phyloP scores from a whole-genome alignment of 192 early-diverging fungal species.

The Paraglomus brasilianum region DNA sequence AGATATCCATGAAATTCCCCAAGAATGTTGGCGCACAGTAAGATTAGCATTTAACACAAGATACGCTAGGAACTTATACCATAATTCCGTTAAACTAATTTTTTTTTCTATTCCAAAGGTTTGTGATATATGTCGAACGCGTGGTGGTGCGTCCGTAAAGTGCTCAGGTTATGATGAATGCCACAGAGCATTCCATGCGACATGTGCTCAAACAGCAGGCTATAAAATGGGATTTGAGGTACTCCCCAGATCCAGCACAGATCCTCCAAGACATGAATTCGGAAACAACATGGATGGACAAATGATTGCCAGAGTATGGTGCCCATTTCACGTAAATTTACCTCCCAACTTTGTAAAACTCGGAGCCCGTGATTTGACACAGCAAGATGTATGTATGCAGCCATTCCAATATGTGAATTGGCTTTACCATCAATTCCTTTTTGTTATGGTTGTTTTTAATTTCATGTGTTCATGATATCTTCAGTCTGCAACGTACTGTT shows the following conservation, averaged over 20 bases:
- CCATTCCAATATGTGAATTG: too few relatives aligned
- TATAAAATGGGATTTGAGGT: conserved; percentile 49
- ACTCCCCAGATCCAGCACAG: conserved; percentile 35
- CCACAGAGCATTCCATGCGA: conserved; percentile 45
- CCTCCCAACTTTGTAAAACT: background rate
- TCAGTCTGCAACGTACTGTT: too few relatives aligned
- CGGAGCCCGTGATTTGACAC: background rate
- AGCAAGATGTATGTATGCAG: too few relatives aligned
- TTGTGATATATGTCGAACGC: conserved; percentile 38
- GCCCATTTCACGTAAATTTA: background rate
- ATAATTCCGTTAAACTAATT: too few relatives aligned
- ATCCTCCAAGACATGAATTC: background rate
- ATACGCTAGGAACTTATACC: too few relatives aligned
- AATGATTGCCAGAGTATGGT: background rate
- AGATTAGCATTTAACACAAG: too few relatives aligned
- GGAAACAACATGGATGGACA: background rate
- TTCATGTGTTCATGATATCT: too few relatives aligned
- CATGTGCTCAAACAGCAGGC: conserved; percentile 46
- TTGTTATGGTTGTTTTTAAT: too few relatives aligned
- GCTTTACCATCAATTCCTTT: too few relatives aligned
- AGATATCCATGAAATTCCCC: conserved; percentile 45
- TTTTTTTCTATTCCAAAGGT: conserved; percentile 28
- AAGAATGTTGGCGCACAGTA: conserved; percentile 35
- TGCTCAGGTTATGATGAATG: conserved; percentile 44
- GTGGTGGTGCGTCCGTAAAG: conserved; percentile 41